Percentiles rank a stretch among this genome's conserved stretches.
These are phyloP conservation scores for Fraxinus cuspidata DNA, from an alignment of 257 asterid species.

Conservation along the genomic window DNA sequence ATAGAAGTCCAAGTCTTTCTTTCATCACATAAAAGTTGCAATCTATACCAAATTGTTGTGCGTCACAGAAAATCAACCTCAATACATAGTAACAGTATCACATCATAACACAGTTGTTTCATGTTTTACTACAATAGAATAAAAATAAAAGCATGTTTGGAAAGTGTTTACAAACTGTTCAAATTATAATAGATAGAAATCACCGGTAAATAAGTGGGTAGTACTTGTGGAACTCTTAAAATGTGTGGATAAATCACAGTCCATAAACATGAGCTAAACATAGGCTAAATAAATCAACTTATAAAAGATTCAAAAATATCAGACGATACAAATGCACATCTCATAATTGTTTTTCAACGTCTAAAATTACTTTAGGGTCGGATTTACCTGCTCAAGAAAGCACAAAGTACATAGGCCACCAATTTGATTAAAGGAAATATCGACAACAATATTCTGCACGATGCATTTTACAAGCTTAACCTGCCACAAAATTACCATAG, in stretches of 20 bases:
- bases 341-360: neutral
- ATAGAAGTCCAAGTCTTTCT: neutral
- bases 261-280: too few relatives aligned
- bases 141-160: neutral
- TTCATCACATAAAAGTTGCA: neutral
- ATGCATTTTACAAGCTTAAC: slow-evolving; percentile 55
- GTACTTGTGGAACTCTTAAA: too few relatives aligned
- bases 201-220: too few relatives aligned
- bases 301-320: neutral
- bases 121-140: neutral
- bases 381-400: slow-evolving; percentile 55
- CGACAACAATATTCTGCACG: slow-evolving; percentile 49
- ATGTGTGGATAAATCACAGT: too few relatives aligned
- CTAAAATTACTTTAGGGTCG: neutral
- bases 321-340: neutral
- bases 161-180: too few relatives aligned
- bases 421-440: slow-evolving; percentile 52
- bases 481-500: slow-evolving; percentile 28
- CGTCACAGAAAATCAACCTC: neutral
- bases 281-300: neutral
- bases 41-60: neutral
- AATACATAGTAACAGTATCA: neutral
- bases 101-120: neutral
- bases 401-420: slow-evolving; percentile 58
- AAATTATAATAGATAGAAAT: too few relatives aligned